Percentiles rank a stretch among this genome's conserved stretches.
Evolutionary conservation across 495 filamentous ascomycete species (phyloP).

Genomic region (Cryomyces antarcticus): DNA sequence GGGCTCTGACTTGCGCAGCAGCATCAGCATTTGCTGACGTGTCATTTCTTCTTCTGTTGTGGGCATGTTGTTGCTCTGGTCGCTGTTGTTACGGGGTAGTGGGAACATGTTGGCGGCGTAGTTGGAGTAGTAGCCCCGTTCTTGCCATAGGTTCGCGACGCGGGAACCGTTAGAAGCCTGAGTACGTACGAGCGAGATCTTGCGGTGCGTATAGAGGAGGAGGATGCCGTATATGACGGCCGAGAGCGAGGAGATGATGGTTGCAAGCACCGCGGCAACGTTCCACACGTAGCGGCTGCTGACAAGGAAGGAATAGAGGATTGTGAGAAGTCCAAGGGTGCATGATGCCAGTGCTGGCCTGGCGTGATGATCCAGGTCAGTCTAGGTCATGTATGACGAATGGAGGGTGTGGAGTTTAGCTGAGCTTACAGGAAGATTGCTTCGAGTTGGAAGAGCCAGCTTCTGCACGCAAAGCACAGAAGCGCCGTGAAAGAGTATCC

Average conservation of each 20-base stretch:
- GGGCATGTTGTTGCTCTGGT: neutral
- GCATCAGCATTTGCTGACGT: conserved; percentile 18
- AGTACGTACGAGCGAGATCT: conserved; percentile 1
- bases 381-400: neutral
- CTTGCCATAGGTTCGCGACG: neutral
- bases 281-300: conserved; percentile 11
- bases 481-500: conserved; percentile 20
- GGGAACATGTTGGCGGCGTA: conserved; percentile 16
- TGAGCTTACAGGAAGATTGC: conserved; percentile 12
- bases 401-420: neutral
- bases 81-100: neutral
- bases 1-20: conserved; percentile 12
- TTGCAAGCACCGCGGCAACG: conserved; percentile 11
- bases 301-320: conserved; percentile 20
- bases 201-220: conserved; percentile 16
- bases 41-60: conserved; percentile 19
- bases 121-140: conserved; percentile 11
- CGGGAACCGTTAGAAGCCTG: neutral
- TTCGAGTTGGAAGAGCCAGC: conserved; percentile 16
- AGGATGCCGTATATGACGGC: conserved; percentile 16
- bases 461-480: conserved; percentile 16
- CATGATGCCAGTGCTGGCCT: conserved; percentile 12
- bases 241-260: conserved; percentile 10
- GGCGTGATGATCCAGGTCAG: neutral
- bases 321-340: conserved; percentile 17